Conservation (phyloP, 2,329 filamentous ascomycete genomes). For the Cladophialophora immunda region DNA sequence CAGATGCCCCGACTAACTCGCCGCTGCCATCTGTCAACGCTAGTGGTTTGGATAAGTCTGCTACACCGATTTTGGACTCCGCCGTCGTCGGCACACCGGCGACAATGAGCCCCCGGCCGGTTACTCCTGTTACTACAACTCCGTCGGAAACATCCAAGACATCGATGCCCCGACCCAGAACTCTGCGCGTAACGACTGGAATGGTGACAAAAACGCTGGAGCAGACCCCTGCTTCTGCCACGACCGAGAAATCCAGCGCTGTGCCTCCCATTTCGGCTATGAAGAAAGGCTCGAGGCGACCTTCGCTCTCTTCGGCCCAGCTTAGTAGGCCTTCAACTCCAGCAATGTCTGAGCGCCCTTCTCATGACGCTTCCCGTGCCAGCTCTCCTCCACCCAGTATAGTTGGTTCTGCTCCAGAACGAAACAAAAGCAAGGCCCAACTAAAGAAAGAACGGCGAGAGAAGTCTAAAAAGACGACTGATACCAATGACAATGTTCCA, state of each 20-base stretch:
- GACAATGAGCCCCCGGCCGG: constrained; percentile 29
- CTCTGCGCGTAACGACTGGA: constrained; percentile 38
- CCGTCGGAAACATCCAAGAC: constrained; percentile 29
- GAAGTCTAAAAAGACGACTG: constrained; percentile 56
- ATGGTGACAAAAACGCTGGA: constrained; percentile 33
- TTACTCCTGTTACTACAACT: constrained; percentile 31
- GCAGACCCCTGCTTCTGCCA: constrained; percentile 33
- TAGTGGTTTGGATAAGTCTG: constrained; percentile 17
- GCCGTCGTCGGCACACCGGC: constrained; percentile 31
- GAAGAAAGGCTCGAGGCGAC: constrained; percentile 40
- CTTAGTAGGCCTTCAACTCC: constrained; percentile 70
- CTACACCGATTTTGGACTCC: constrained; percentile 30
- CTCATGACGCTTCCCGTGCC: constrained; percentile 63
- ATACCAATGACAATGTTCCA: constrained; percentile 51
- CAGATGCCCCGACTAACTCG: constrained; percentile 6
- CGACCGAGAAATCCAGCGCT: constrained; percentile 36
- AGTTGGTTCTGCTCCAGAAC: constrained; percentile 67
- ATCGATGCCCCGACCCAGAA: constrained; percentile 32
- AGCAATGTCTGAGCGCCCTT: constrained; percentile 62
- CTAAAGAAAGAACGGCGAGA: constrained; percentile 66
- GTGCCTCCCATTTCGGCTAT: constrained; percentile 27
- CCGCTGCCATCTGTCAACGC: not conserved
- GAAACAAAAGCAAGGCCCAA: constrained; percentile 69
- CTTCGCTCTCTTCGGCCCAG: constrained; percentile 57
- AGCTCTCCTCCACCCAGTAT: constrained; percentile 65